A percentile compares a stretch with the other conserved stretches of the same genome.
Conservation (phyloP, 164 flowering plant species). For the Vitis rupestris region DNA sequence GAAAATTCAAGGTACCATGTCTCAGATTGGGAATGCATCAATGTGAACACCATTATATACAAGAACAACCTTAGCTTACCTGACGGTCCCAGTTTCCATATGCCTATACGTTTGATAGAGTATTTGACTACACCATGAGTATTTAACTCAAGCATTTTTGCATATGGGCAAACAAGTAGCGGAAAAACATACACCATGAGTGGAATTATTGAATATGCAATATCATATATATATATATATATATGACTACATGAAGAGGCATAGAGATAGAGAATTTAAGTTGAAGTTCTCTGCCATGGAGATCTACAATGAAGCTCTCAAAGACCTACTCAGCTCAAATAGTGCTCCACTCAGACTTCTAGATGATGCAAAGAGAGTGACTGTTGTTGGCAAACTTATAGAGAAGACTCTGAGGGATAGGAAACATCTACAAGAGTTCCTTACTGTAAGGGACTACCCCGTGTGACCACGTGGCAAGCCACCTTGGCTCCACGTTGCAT, state of each 20-base stretch:
- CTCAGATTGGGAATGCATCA: conserved; percentile 43
- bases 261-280: conserved; percentile 65
- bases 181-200: conserved; percentile 97
- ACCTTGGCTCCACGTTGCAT: too few species aligned
- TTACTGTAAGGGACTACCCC: conserved; percentile 7
- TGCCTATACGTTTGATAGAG: conserved; percentile 12
- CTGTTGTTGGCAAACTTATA: conserved; percentile 81
- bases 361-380: conserved; percentile 98
- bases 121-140: too few species aligned
- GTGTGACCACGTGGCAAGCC: too few species aligned
- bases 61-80: conserved; percentile 11
- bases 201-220: conserved; percentile 73
- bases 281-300: conserved; percentile 94
- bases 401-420: conserved; percentile 68
- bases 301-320: conserved; percentile 91
- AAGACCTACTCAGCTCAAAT: conserved; percentile 80
- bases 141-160: conserved; percentile 60
- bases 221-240: conserved; percentile 58
- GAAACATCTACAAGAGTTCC: conserved; percentile 68
- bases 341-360: conserved; percentile 73
- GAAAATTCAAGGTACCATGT: conserved; percentile 26
- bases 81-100: conserved; percentile 27
- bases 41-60: conserved; percentile 29
- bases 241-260: conserved; percentile 66
- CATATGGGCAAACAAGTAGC: conserved; percentile 98